Percentiles rank a stretch among this genome's conserved stretches.
phyloP scores from a whole-genome alignment of 441 rosid genomes.

The Adansonia gregorii region DNA sequence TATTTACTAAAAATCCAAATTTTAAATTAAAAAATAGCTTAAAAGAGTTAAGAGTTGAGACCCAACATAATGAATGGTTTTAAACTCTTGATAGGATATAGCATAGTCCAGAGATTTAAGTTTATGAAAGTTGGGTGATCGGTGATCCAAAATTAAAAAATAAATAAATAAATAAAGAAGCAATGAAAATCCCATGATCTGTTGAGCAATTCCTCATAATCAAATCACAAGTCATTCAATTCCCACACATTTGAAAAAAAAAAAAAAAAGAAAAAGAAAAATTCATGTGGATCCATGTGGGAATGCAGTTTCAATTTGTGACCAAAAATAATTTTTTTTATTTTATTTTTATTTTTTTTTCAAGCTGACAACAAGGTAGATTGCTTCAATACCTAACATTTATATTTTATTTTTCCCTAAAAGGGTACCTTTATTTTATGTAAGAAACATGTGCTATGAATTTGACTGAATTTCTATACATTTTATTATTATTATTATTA shows the following conservation, averaged over 20 bases:
- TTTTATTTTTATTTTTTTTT: background rate
- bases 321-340: background rate
- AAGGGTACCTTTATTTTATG: background rate
- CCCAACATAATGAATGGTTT: background rate
- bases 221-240: background rate
- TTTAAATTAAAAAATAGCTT: too few relatives aligned
- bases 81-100: background rate
- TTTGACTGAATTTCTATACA: background rate
- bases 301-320: background rate
- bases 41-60: background rate
- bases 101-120: background rate
- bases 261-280: background rate
- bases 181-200: background rate
- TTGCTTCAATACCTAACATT: conserved; percentile 15
- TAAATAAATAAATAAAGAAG: too few relatives aligned
- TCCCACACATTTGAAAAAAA: background rate
- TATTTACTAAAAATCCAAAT: too few relatives aligned
- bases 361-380: background rate
- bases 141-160: too few relatives aligned
- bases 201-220: background rate
- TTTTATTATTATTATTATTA: background rate
- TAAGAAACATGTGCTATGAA: background rate
- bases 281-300: conserved; percentile 15
- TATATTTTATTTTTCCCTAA: background rate
- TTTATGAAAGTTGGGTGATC: background rate